Evolutionary conservation across 2,329 filamentous ascomycete genomes (phyloP).

Genomic region (Periconia digitata): DNA sequence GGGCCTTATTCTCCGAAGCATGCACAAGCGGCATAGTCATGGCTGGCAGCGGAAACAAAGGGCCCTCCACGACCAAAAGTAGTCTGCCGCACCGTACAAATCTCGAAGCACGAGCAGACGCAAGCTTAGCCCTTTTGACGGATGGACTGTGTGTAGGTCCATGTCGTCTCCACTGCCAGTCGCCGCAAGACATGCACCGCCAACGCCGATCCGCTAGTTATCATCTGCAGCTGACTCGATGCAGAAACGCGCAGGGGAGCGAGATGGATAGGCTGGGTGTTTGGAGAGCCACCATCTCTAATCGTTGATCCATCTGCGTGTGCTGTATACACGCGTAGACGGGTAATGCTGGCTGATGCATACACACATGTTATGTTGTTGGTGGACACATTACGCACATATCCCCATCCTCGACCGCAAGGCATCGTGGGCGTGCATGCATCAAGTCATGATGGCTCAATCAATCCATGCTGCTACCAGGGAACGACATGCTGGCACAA

Average conservation of each 20-base stretch:
- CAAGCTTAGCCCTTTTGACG: conserved; percentile 5
- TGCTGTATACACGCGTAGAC: too few relatives aligned
- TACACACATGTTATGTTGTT: too few relatives aligned
- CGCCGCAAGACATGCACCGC: conserved; percentile 19
- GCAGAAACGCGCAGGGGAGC: conserved; percentile 30
- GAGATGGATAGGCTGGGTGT: conserved; percentile 18
- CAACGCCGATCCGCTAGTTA: conserved; percentile 28
- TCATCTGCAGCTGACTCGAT: conserved; percentile 36
- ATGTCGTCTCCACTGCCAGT: conserved; percentile 25
- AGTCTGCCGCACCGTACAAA: conserved; percentile 19
- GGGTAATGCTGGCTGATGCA: too few relatives aligned
- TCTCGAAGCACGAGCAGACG: conserved; percentile 38
- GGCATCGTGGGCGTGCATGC: too few relatives aligned
- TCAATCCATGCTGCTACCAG: too few relatives aligned
- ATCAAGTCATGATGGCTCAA: too few relatives aligned
- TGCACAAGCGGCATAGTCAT: conserved; percentile 31
- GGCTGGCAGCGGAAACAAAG: conserved; percentile 29
- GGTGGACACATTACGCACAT: too few relatives aligned
- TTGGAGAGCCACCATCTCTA: too few relatives aligned
- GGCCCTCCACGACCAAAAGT: conserved; percentile 15
- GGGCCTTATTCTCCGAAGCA: conserved; percentile 41
- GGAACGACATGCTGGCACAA: background rate
- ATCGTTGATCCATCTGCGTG: too few relatives aligned
- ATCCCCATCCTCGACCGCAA: too few relatives aligned
- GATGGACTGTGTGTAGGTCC: background rate